These are phyloP conservation scores for Sedum album DNA, from an alignment of 164 flowering plant species.

Conservation along the genomic window DNA sequence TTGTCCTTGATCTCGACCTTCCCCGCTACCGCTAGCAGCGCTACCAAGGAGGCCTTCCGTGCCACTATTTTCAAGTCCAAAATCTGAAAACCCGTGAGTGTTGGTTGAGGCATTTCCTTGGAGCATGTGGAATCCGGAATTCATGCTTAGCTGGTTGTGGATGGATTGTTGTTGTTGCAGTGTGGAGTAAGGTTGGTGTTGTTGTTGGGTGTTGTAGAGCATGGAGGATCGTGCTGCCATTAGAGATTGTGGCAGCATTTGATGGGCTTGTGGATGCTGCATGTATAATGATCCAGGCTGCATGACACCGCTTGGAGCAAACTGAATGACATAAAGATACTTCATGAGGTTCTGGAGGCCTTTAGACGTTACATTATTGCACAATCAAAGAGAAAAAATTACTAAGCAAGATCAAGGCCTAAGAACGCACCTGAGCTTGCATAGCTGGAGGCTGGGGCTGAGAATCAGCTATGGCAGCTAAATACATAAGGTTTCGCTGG, in stretches of 20 bases:
- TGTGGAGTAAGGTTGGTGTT: neutral
- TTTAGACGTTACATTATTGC: neutral
- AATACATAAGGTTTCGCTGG: conserved; percentile 87
- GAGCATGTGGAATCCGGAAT: conserved; percentile 5
- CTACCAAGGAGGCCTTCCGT: neutral
- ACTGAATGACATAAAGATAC: neutral
- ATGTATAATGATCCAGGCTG: neutral
- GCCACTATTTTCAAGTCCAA: neutral
- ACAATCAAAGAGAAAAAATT: neutral
- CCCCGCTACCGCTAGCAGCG: neutral
- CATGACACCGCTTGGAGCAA: neutral
- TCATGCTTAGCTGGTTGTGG: conserved; percentile 1
- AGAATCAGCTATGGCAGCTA: conserved; percentile 96
- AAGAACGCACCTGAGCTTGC: conserved; percentile 61
- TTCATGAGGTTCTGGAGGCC: neutral
- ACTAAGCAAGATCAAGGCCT: neutral
- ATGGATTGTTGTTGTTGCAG: neutral
- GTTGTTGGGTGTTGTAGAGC: conserved; percentile 1
- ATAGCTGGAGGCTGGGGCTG: conserved; percentile 82
- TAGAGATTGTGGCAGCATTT: neutral
- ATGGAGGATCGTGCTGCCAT: conserved; percentile 5
- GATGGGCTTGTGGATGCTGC: neutral
- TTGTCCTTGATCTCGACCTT: neutral
- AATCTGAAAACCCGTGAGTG: neutral
- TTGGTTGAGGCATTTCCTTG: neutral